A percentile compares a stretch with the other conserved stretches of the same genome.
Evolutionary conservation across 2,329 filamentous ascomycete species (phyloP).

Genomic region (Proliferodiscus dingleyae): DNA sequence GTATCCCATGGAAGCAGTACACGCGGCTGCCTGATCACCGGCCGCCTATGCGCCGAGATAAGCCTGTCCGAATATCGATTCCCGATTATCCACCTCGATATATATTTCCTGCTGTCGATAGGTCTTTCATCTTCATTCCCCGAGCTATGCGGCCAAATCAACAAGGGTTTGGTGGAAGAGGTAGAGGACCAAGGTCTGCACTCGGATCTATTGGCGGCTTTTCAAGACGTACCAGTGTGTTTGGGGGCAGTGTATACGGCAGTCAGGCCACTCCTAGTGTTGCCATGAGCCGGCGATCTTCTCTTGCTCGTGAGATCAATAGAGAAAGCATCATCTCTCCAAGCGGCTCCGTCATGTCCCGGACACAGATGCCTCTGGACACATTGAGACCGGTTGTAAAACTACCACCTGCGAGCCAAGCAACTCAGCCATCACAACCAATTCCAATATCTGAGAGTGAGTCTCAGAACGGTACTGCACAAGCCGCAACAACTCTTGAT

Average conservation of each 20-base stretch:
- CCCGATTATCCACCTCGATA: slow-evolving; percentile 76
- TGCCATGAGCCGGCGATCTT: slow-evolving; percentile 84
- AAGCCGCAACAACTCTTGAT: slow-evolving; percentile 31
- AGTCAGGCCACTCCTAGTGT: slow-evolving; percentile 83
- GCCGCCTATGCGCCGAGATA: slow-evolving; percentile 88
- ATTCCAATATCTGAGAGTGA: slow-evolving; percentile 30
- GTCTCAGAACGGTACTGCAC: slow-evolving; percentile 18
- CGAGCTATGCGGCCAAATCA: slow-evolving; percentile 90
- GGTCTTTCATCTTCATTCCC: slow-evolving; percentile 98
- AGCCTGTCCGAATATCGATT: slow-evolving; percentile 89
- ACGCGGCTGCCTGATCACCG: slow-evolving; percentile 92
- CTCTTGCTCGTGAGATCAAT: slow-evolving; percentile 60
- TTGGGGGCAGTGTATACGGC: slow-evolving; percentile 60
- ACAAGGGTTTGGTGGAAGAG: slow-evolving; percentile 62
- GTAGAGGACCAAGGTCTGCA: slow-evolving; percentile 65
- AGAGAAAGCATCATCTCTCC: slow-evolving; percentile 77
- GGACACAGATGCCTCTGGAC: slow-evolving; percentile 58
- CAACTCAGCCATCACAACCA: slow-evolving; percentile 20
- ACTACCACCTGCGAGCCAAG: slow-evolving; percentile 56
- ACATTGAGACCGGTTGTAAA: slow-evolving; percentile 70
- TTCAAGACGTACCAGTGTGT: slow-evolving; percentile 79
- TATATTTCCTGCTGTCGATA: slow-evolving; percentile 82
- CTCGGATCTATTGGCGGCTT: slow-evolving; percentile 62
- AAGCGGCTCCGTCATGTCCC: slow-evolving; percentile 70
- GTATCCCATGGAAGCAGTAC: slow-evolving; percentile 81